A percentile compares a stretch with the other conserved stretches of the same genome.
Conservation (phyloP, 495 filamentous ascomycete genomes). For the Aspergillus incahuasiensis region DNA sequence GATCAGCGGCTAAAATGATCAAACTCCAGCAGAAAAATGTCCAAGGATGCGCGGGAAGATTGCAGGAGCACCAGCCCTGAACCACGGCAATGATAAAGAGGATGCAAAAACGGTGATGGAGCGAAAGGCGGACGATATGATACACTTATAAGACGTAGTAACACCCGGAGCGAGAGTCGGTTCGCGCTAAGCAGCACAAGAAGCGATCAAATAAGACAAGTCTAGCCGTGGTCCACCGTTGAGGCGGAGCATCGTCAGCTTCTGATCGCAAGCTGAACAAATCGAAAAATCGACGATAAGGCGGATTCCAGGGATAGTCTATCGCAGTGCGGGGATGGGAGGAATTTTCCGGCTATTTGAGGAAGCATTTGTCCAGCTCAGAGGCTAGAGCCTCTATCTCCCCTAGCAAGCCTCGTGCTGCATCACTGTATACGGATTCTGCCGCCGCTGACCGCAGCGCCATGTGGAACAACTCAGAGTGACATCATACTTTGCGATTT, state of each 20-base stretch:
- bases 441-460: neutral
- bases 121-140: slow-evolving; percentile 6
- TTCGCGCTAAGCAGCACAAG: neutral
- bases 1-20: slow-evolving; percentile 27
- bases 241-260: slow-evolving; percentile 18
- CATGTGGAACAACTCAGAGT: neutral
- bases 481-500: slow-evolving; percentile 1
- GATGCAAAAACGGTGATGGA: slow-evolving; percentile 6
- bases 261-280: slow-evolving; percentile 4
- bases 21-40: slow-evolving; percentile 24
- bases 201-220: slow-evolving; percentile 1
- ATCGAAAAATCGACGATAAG: neutral
- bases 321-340: neutral
- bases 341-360: neutral
- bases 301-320: neutral
- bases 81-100: neutral
- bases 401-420: neutral
- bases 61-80: slow-evolving; percentile 23
- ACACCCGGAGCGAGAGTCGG: neutral
- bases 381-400: neutral
- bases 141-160: neutral
- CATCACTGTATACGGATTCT: neutral
- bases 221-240: slow-evolving; percentile 14
- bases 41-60: slow-evolving; percentile 10
- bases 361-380: neutral